A percentile compares a stretch with the other conserved stretches of the same genome.
phyloP scores from a whole-genome alignment of 2,329 filamentous ascomycete genomes.

The Neonectria hederae region DNA sequence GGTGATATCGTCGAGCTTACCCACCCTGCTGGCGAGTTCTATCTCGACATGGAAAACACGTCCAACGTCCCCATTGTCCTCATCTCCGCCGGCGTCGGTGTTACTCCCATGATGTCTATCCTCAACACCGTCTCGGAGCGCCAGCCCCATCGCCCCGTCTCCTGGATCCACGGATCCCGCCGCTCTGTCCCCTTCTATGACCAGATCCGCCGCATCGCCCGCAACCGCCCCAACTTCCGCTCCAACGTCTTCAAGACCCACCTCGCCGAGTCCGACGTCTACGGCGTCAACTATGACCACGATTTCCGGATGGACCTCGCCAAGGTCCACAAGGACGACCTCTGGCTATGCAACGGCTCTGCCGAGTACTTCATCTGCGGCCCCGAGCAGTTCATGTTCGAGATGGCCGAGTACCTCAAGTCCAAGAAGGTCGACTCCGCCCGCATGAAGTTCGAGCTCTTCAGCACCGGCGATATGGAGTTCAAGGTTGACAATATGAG shows the following conservation, averaged over 20 bases:
- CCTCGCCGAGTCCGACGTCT: slow-evolving; percentile 56
- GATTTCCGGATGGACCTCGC: slow-evolving; percentile 56
- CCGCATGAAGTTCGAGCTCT: slow-evolving; percentile 58
- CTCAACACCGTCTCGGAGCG: slow-evolving; percentile 62
- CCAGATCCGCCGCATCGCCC: slow-evolving; percentile 58
- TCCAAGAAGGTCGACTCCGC: slow-evolving; percentile 50
- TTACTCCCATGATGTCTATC: slow-evolving; percentile 69
- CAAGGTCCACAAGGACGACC: slow-evolving; percentile 54
- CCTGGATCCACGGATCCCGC: slow-evolving; percentile 68
- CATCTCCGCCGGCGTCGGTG: slow-evolving; percentile 69
- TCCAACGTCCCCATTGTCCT: slow-evolving; percentile 61
- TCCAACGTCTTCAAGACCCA: slow-evolving; percentile 62
- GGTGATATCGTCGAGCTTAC: slow-evolving; percentile 73
- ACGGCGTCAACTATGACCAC: slow-evolving; percentile 56
- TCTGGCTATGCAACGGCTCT: slow-evolving; percentile 55
- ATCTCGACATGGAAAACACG: slow-evolving; percentile 55
- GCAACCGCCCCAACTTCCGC: slow-evolving; percentile 47
- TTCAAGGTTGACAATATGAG: slow-evolving; percentile 46
- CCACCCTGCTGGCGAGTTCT: slow-evolving; percentile 73
- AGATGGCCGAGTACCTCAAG: slow-evolving; percentile 57
- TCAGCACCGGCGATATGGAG: slow-evolving; percentile 57
- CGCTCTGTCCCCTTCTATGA: slow-evolving; percentile 62
- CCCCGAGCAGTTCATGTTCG: slow-evolving; percentile 63
- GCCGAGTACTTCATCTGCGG: slow-evolving; percentile 66
- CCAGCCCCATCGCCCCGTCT: slow-evolving; percentile 58